Conservation (phyloP, 176 grass and related monocot genomes). For the Tillandsia leiboldiana region DNA sequence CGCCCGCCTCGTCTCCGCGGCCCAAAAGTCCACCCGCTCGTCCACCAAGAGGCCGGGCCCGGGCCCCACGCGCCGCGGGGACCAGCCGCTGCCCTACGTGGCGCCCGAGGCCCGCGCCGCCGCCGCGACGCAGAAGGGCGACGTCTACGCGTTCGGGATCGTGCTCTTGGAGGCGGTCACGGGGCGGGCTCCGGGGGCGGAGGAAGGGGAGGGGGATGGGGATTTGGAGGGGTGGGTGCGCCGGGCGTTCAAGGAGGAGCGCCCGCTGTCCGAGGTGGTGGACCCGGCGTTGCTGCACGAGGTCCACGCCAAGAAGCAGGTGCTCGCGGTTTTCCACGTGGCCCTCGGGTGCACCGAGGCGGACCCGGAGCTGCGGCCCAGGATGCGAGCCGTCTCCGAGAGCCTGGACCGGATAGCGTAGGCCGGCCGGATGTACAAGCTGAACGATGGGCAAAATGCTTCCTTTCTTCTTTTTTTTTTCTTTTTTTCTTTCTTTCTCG, state of each 20-base stretch:
- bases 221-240: constrained; percentile 91
- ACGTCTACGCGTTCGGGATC: constrained; percentile 86
- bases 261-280: constrained; percentile 91
- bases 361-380: constrained; percentile 67
- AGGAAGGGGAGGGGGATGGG: constrained; percentile 42
- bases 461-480: too few relatives aligned
- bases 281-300: constrained; percentile 85
- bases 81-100: constrained; percentile 36
- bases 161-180: constrained; percentile 86
- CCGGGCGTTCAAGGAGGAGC: constrained; percentile 82
- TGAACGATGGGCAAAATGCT: neutral
- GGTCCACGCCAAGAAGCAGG: constrained; percentile 97
- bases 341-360: constrained; percentile 83
- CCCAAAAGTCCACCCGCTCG: constrained; percentile 44
- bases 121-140: constrained; percentile 58
- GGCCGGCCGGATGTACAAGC: neutral
- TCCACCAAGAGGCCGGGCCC: constrained; percentile 45
- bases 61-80: constrained; percentile 25
- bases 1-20: constrained; percentile 54
- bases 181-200: constrained; percentile 45
- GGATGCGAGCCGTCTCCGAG: constrained; percentile 76
- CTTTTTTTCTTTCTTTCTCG: too few relatives aligned
- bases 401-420: constrained; percentile 61
- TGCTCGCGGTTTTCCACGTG: constrained; percentile 86
- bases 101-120: constrained; percentile 58